Percentiles rank a stretch among this genome's conserved stretches.
Evolutionary conservation across 768 basidiomycete species (phyloP).

Genomic region (Leucogyrophana mollusca): DNA sequence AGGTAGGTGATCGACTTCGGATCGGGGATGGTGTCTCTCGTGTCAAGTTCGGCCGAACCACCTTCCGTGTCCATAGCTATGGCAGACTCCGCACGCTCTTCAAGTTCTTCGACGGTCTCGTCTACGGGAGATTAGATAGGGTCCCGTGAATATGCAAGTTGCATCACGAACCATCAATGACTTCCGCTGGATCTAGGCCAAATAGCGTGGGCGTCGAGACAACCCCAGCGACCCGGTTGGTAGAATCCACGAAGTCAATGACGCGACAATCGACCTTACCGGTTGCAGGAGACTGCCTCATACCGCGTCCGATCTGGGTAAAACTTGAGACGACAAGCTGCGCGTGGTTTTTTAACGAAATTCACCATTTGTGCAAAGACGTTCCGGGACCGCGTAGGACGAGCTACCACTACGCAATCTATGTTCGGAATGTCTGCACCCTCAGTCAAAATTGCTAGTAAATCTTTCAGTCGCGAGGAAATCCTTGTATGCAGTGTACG

Average conservation of each 20-base stretch:
- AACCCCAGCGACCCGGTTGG: conserved; percentile 64
- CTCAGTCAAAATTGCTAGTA: conserved; percentile 82
- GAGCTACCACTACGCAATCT: conserved; percentile 85
- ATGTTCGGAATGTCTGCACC: conserved; percentile 95
- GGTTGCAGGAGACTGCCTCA: conserved; percentile 78
- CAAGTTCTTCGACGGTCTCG: conserved; percentile 48
- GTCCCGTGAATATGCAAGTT: conserved; percentile 1
- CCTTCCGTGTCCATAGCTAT: conserved; percentile 5
- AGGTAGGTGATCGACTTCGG: conserved; percentile 68
- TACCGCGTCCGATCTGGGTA: conserved; percentile 85
- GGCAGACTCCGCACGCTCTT: conserved; percentile 35
- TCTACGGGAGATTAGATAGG: conserved; percentile 33
- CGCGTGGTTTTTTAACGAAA: background rate
- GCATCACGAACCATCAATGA: conserved; percentile 51
- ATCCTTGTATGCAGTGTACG: conserved; percentile 15
- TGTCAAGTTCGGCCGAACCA: conserved; percentile 15
- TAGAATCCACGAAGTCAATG: conserved; percentile 88
- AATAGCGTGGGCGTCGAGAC: conserved; percentile 81
- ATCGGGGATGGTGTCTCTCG: conserved; percentile 40
- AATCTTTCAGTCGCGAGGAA: conserved; percentile 7
- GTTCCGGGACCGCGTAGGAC: conserved; percentile 88
- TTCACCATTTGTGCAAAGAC: conserved; percentile 90
- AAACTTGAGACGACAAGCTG: conserved; percentile 1
- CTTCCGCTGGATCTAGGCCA: conserved; percentile 73
- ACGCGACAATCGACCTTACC: conserved; percentile 84